Evolutionary conservation across 495 filamentous ascomycete species (phyloP), one percentile per base, ranked within the genome.

Genomic region (Penicillium egyptiacum): DNA sequence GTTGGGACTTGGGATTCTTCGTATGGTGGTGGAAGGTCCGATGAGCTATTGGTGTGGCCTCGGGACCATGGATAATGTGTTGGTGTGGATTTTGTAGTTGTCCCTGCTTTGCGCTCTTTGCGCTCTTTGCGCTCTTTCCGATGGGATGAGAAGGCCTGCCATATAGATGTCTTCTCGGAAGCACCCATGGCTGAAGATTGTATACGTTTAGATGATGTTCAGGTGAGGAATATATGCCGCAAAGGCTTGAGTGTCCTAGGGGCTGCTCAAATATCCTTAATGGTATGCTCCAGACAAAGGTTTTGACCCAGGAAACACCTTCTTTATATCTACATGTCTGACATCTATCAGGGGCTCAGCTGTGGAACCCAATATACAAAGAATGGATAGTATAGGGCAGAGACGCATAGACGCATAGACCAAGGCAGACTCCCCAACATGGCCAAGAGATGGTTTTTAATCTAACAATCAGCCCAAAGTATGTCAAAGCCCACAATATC

Each of bases 11-110:
- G 8, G 1, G 16, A 16, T 39, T 33, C 43, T 31, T 64, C 47
- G 59, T 78, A 78, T 28, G 72, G 60, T 23, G 75, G 75, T 14
- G 74, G 75, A 6, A 14, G 51, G 6, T 54, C 51, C n/a, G 20
- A 28, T 1, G 50, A 1, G 25, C 2, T 43, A 43, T 43, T 17
- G 16, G 7, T n/a, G 7, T 23, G 50, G 8, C 50, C 37, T 52
- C 35, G 35, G 22, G 39, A 25, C 45, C 26, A 31, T 48, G 43
- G 43, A 23, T 9, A n/a, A n/a, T 31, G 9, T 4, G 26, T 10
- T 5, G 45, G 19, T 30, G 10, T 3, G 10, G 28, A 20, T 1
- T 1, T 7, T 26, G 44, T 22, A n/a, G n/a, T 2, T 22, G 26
- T n/a, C 26, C 17, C 10, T 23, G 35, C 31, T 28, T 16, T 50